Evolutionary conservation across 176 grass and related monocot species (phyloP), one percentile per base, ranked within the genome.

Genomic region (Carex pumila): DNA sequence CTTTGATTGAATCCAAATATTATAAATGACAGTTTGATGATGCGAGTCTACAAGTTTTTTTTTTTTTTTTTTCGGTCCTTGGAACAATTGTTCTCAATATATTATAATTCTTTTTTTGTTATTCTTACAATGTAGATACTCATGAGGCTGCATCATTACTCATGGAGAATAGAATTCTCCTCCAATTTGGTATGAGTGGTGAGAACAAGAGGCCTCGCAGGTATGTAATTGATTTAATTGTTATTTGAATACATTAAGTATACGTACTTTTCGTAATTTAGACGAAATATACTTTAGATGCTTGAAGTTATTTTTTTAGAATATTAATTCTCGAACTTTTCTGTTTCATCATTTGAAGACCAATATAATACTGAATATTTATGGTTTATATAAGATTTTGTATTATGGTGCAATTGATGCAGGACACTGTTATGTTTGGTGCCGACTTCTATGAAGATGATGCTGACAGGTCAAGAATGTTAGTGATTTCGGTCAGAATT

Each of bases 361-460:
- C 59, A 61, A 61, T 45, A 7, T 45, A 6, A 45, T 45, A 45
- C 41, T 45, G 5, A 6, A 45, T 45, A 29, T 52, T 57, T 39
- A 3, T 47, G 41, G 43, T 53, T 15, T 62, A 81, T 70, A 78
- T 45, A 50, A 49, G 6, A 10, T 7, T 68, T 68, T 12, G 7
- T 72, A 21, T 57, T 22, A 72, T 72, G 39, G 37, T 72, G 41
- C 10, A 72, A 72, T 32, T 3, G 4, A 71, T 90, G 57, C 87
- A 95, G 96, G 93, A 99, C 80, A 90, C 91, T 17, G 93, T 99
- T 56, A 92, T 99, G 93, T 84, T 99, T 3, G 93, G 96, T 30
- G 93, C 96, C n/a, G 96, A 99, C 81, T 92, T 70, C 30, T 98
- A 98, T 13, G 91, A 95, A 88, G 93, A 92, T 32, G 88, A 87